Evolutionary conservation across 192 early-diverging fungal species (phyloP).

Genomic region (Pilaira anomala): DNA sequence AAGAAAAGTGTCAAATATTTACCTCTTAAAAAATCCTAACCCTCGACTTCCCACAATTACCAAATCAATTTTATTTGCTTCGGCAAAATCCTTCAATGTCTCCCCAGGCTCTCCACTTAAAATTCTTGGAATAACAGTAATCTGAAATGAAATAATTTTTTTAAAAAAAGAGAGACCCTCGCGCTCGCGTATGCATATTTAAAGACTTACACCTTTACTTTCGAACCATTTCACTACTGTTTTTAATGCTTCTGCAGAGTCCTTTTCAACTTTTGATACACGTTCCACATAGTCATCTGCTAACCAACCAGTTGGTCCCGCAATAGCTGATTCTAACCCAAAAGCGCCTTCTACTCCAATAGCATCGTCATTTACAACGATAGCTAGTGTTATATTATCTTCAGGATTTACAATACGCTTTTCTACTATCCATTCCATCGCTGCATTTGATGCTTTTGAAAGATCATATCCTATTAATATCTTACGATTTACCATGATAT

Average conservation of each 20-base stretch:
- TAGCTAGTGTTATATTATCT: conserved; percentile 14
- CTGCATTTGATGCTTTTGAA: conserved; percentile 3
- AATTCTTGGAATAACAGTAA: conserved; percentile 10
- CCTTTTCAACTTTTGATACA: conserved; percentile 21
- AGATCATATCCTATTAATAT: conserved; percentile 27
- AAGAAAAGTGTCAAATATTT: not conserved
- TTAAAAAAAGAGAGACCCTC: not conserved
- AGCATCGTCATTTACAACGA: conserved; percentile 23
- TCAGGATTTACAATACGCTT: conserved; percentile 14
- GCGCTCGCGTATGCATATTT: not conserved
- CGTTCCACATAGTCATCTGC: conserved; percentile 17
- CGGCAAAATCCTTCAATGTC: conserved; percentile 17
- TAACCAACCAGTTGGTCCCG: conserved; percentile 18
- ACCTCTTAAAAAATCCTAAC: conserved; percentile 28
- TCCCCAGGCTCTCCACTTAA: conserved; percentile 18
- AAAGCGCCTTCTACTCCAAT: conserved; percentile 22
- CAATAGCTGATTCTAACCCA: conserved; percentile 11
- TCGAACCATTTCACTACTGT: conserved; percentile 12
- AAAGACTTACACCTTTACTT: conserved; percentile 24
- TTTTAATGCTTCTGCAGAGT: conserved; percentile 17
- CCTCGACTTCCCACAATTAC: conserved; percentile 27
- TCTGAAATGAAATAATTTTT: not conserved
- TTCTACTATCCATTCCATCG: conserved; percentile 21
- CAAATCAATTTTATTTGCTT: conserved; percentile 13
- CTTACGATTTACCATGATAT: conserved; percentile 9